A percentile compares a stretch with the other conserved stretches of the same genome.
Conservation (phyloP, 2,329 filamentous ascomycete genomes). For the Microsporum canis region DNA sequence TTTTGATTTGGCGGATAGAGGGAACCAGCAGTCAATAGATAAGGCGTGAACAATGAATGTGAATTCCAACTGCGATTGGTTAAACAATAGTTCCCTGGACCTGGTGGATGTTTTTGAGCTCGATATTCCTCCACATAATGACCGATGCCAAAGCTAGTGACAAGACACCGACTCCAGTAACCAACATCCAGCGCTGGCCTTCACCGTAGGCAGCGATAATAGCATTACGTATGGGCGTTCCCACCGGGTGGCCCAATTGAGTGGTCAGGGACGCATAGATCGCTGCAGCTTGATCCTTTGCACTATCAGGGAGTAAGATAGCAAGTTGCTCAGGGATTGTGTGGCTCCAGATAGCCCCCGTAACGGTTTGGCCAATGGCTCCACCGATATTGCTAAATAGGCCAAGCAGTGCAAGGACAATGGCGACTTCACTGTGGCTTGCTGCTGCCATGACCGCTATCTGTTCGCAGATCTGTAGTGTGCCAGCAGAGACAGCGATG, state of each 20-base stretch:
- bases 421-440: slow-evolving; percentile 41
- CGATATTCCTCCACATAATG: slow-evolving; percentile 39
- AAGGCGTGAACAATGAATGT: neutral
- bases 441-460: slow-evolving; percentile 46
- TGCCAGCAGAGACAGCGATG: slow-evolving; percentile 40
- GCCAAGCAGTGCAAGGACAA: slow-evolving; percentile 21
- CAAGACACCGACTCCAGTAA: slow-evolving; percentile 20
- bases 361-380: slow-evolving; percentile 21
- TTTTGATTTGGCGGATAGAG: neutral
- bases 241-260: slow-evolving; percentile 26
- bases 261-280: slow-evolving; percentile 18
- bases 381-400: slow-evolving; percentile 22
- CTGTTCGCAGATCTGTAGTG: slow-evolving; percentile 42
- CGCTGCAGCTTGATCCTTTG: slow-evolving; percentile 11
- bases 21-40: neutral
- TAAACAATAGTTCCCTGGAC: slow-evolving; percentile 33
- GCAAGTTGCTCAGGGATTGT: slow-evolving; percentile 14
- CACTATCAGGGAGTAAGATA: slow-evolving; percentile 15
- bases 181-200: slow-evolving; percentile 34
- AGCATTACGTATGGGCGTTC: slow-evolving; percentile 31
- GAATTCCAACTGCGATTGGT: neutral
- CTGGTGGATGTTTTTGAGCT: slow-evolving; percentile 35
- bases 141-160: slow-evolving; percentile 25
- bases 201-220: slow-evolving; percentile 38
- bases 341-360: slow-evolving; percentile 24